These are phyloP conservation scores for Sphaerosporella brunnea DNA, from an alignment of 495 filamentous ascomycete genomes.

Conservation along the genomic window DNA sequence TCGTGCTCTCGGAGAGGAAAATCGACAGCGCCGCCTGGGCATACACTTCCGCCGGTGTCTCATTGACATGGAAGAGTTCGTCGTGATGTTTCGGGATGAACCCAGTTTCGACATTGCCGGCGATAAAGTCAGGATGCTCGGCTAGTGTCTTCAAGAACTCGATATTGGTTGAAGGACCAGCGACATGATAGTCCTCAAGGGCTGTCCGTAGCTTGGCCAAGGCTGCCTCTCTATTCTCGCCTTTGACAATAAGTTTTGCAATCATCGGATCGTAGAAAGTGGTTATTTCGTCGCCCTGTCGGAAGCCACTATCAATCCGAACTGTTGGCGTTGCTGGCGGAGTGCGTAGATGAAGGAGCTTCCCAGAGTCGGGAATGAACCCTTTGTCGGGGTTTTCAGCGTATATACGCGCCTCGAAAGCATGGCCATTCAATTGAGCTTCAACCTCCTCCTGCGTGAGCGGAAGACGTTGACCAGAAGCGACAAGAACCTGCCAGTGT, in stretches of 20 bases:
- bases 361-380: conserved; percentile 90
- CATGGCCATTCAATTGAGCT: conserved; percentile 62
- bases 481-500: conserved; percentile 87
- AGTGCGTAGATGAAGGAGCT: conserved; percentile 60
- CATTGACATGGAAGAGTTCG: conserved; percentile 45
- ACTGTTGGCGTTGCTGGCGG: conserved; percentile 52
- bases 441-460: conserved; percentile 71
- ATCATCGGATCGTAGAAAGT: conserved; percentile 99
- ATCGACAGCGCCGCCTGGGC: conserved; percentile 70
- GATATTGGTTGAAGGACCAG: conserved; percentile 84
- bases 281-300: conserved; percentile 76
- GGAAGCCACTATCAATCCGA: conserved; percentile 83
- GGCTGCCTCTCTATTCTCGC: conserved; percentile 56
- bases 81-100: conserved; percentile 78
- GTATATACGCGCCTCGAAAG: conserved; percentile 91
- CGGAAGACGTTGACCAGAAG: conserved; percentile 71
- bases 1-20: conserved; percentile 20
- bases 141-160: conserved; percentile 86
- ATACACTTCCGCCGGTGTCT: conserved; percentile 46
- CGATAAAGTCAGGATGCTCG: conserved; percentile 59
- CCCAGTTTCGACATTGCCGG: conserved; percentile 82
- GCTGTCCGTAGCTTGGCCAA: conserved; percentile 69
- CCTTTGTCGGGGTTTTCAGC: conserved; percentile 80
- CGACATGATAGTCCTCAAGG: conserved; percentile 78
- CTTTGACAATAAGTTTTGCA: conserved; percentile 88